Evolutionary conservation across 352 stramenopile species (phyloP).

Genomic region (Thraustotheca clavata): DNA sequence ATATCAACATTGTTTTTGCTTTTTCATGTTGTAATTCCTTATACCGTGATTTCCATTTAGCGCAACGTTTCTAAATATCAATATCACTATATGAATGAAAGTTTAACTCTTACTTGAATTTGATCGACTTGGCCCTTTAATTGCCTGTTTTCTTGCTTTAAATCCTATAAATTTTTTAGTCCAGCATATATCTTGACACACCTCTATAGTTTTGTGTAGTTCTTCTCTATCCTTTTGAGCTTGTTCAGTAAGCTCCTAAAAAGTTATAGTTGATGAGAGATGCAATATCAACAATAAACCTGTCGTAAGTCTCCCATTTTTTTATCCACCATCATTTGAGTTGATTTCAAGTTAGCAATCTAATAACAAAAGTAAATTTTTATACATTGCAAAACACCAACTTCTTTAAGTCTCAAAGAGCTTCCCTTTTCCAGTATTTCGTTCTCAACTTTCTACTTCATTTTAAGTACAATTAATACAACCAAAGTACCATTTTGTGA

Average conservation of each 20-base stretch:
- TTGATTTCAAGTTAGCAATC: slow-evolving; percentile 35
- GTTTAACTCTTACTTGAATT: slow-evolving; percentile 29
- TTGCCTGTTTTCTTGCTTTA: slow-evolving; percentile 54
- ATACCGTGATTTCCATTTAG: slow-evolving; percentile 61
- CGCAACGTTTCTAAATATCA: slow-evolving; percentile 40
- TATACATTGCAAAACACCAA: slow-evolving; percentile 28
- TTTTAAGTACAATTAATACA: not conserved
- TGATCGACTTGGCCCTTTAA: slow-evolving; percentile 45
- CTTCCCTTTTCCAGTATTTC: slow-evolving; percentile 67
- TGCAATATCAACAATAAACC: not conserved
- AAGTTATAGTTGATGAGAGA: too few relatives aligned
- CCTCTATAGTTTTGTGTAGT: slow-evolving; percentile 33
- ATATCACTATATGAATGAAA: not conserved
- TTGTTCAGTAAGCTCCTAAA: not conserved
- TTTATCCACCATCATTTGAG: slow-evolving; percentile 39
- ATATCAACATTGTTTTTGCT: slow-evolving; percentile 23
- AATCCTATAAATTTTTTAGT: slow-evolving; percentile 41
- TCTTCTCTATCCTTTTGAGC: not conserved
- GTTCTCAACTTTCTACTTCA: slow-evolving; percentile 59
- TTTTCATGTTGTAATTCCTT: slow-evolving; percentile 41
- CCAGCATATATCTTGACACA: slow-evolving; percentile 49
- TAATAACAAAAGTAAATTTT: not conserved
- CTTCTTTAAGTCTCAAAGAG: slow-evolving; percentile 47
- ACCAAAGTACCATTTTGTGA: slow-evolving; percentile 48
- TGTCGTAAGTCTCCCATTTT: slow-evolving; percentile 60